Conservation (phyloP, 2,329 filamentous ascomycete species). For the Stachybotrys chartarum region DNA sequence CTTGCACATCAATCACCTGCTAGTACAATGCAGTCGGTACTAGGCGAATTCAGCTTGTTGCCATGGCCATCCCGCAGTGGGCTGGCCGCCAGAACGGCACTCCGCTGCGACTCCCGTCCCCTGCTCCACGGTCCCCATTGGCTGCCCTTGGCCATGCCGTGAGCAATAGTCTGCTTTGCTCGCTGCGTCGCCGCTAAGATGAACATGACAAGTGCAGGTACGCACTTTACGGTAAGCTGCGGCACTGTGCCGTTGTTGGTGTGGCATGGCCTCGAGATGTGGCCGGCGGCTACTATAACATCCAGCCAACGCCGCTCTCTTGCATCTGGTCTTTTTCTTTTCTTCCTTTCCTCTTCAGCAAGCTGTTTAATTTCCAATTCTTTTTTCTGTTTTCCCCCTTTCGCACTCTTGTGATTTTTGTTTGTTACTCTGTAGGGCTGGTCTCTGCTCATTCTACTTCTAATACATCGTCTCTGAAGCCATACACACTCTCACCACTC, state of each 20-base stretch:
- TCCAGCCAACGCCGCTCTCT: conserved; percentile 25
- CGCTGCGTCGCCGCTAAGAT: not conserved
- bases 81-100: not conserved
- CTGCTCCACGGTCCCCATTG: not conserved
- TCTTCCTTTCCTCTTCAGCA: conserved; percentile 51
- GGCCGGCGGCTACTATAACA: conserved; percentile 16
- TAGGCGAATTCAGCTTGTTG: not conserved
- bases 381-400: conserved; percentile 38
- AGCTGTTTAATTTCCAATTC: conserved; percentile 49
- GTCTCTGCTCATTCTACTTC: conserved; percentile 39
- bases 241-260: not conserved
- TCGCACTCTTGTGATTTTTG: conserved; percentile 29
- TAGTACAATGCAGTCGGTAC: not conserved
- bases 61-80: not conserved
- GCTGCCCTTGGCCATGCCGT: not conserved
- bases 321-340: conserved; percentile 33
- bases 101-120: not conserved
- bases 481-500: conserved; percentile 8
- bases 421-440: conserved; percentile 41
- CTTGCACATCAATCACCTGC: not conserved
- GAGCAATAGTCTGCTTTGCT: not conserved
- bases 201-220: not conserved
- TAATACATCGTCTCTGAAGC: conserved; percentile 13
- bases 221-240: not conserved
- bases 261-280: not conserved